A percentile compares a stretch with the other conserved stretches of the same genome.
These are phyloP conservation scores for Aspergillus ochraceoroseus DNA, from an alignment of 2,329 filamentous ascomycete species.

Conservation along the genomic window DNA sequence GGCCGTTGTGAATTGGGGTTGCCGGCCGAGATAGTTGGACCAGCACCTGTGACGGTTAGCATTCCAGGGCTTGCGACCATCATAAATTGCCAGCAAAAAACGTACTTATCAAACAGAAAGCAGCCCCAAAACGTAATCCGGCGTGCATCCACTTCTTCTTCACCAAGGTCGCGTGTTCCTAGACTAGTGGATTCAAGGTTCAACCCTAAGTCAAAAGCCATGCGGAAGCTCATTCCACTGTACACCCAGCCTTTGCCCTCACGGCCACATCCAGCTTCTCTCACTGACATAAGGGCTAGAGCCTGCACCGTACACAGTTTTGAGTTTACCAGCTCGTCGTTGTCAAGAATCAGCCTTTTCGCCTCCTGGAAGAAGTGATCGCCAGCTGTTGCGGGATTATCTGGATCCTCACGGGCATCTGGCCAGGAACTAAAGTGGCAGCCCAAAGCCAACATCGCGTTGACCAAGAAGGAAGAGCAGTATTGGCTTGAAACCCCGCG, in stretches of 20 bases:
- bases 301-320: constrained; percentile 88
- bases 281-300: constrained; percentile 87
- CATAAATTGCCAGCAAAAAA: constrained; percentile 4
- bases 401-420: constrained; percentile 64
- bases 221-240: constrained; percentile 95
- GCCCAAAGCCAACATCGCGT: constrained; percentile 86
- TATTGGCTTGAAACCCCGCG: constrained; percentile 66
- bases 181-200: constrained; percentile 74
- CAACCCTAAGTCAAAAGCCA: constrained; percentile 90
- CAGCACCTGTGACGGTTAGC: constrained; percentile 58
- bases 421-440: constrained; percentile 83
- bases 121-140: constrained; percentile 96
- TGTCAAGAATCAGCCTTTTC: constrained; percentile 80
- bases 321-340: constrained; percentile 89
- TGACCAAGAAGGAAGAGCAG: constrained; percentile 85
- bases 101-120: constrained; percentile 88
- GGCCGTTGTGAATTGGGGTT: constrained; percentile 76
- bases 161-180: constrained; percentile 59
- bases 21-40: constrained; percentile 91
- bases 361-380: constrained; percentile 96
- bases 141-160: constrained; percentile 82
- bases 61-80: background rate
- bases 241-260: constrained; percentile 98
- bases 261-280: constrained; percentile 88
- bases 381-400: constrained; percentile 78